Evolutionary conservation across 2,329 filamentous ascomycete genomes (phyloP).

Genomic region (Dryadomyces quercivorus): DNA sequence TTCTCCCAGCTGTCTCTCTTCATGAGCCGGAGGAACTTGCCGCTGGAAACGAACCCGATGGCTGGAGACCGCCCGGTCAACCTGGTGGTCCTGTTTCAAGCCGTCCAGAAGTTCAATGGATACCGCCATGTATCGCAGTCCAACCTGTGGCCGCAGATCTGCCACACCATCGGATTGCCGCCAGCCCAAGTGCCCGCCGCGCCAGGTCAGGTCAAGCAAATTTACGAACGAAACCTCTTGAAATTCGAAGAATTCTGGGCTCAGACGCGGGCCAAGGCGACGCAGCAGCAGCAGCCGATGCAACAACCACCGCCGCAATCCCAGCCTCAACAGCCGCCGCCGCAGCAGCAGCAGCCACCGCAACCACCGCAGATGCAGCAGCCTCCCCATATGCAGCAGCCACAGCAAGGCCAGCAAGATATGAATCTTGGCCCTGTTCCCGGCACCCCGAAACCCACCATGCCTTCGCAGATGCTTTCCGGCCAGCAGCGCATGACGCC

Average conservation of each 20-base stretch:
- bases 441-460: slow-evolving; percentile 32
- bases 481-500: slow-evolving; percentile 24
- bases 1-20: slow-evolving; percentile 67
- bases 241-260: slow-evolving; percentile 64
- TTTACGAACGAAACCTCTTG: slow-evolving; percentile 65
- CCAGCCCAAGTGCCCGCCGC: slow-evolving; percentile 54
- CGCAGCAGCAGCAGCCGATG: slow-evolving; percentile 21
- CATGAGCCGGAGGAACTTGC: slow-evolving; percentile 61
- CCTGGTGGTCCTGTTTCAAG: slow-evolving; percentile 64
- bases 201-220: slow-evolving; percentile 53
- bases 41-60: slow-evolving; percentile 61
- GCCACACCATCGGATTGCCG: slow-evolving; percentile 49
- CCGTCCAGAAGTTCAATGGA: slow-evolving; percentile 65
- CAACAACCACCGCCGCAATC: slow-evolving; percentile 20
- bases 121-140: slow-evolving; percentile 59
- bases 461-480: slow-evolving; percentile 25
- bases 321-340: slow-evolving; percentile 23
- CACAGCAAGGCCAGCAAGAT: slow-evolving; percentile 1
- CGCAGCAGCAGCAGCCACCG: slow-evolving; percentile 23
- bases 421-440: slow-evolving; percentile 6
- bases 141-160: slow-evolving; percentile 64
- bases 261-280: slow-evolving; percentile 40
- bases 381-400: slow-evolving; percentile 3
- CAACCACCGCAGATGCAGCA: slow-evolving; percentile 7
- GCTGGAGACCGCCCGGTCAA: slow-evolving; percentile 64